Conservation (phyloP, 495 filamentous ascomycete genomes). For the Penicillium flavigenum region DNA sequence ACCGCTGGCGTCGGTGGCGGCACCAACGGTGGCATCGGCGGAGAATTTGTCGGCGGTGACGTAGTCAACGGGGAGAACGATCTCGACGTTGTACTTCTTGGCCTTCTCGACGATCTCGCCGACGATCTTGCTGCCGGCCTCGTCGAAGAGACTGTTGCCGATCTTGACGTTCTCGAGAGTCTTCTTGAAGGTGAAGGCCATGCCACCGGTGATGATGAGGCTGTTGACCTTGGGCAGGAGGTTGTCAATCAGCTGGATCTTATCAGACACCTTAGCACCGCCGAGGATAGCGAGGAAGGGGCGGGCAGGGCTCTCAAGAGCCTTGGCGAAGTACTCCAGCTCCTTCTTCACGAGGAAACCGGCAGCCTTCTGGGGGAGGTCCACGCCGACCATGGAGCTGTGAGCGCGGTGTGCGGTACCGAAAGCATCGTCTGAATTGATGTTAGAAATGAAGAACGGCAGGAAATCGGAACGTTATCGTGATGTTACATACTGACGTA, state of each 20-base stretch:
- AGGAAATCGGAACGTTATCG: neutral
- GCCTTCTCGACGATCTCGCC: constrained; percentile 88
- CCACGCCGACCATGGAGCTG: constrained; percentile 97
- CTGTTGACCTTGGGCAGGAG: constrained; percentile 94
- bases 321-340: constrained; percentile 98
- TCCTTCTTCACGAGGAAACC: constrained; percentile 99
- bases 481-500: constrained; percentile 76
- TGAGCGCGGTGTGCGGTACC: constrained; percentile 97
- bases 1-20: constrained; percentile 81
- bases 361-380: constrained; percentile 92
- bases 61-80: constrained; percentile 93
- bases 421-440: constrained; percentile 85
- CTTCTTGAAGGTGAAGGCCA: constrained; percentile 99
- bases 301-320: constrained; percentile 86
- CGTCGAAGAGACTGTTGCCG: constrained; percentile 90
- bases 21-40: constrained; percentile 75
- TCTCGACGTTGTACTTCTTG: constrained; percentile 90
- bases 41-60: constrained; percentile 93
- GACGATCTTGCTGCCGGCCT: constrained; percentile 91
- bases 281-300: constrained; percentile 99
- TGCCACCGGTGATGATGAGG: constrained; percentile 94
- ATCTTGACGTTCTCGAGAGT: constrained; percentile 87
- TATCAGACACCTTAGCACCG: constrained; percentile 97
- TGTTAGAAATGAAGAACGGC: constrained; percentile 19
- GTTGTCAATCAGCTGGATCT: constrained; percentile 99